Conservation (phyloP, 257 asterid species). For the Cruciata laevipes region DNA sequence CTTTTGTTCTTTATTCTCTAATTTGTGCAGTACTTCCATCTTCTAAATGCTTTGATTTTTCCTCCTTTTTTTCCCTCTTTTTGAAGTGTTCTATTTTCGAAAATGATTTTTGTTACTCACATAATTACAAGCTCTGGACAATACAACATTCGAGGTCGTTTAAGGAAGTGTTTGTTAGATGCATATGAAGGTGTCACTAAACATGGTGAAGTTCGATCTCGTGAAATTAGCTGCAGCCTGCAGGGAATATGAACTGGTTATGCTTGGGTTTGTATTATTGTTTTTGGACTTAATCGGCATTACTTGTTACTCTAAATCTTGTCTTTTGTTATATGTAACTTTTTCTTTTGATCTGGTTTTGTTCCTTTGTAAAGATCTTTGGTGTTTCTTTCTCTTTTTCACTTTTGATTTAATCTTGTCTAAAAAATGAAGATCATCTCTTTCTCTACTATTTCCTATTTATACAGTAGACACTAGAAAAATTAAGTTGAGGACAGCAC, state of each 20-base stretch:
- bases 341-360: neutral
- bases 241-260: no score
- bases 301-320: neutral
- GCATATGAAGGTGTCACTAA: neutral
- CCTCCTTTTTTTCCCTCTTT: neutral
- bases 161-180: neutral
- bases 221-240: no score
- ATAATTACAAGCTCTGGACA: no score
- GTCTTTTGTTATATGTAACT: neutral
- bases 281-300: slow-evolving; percentile 2
- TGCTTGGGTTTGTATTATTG: neutral
- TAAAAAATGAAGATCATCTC: neutral
- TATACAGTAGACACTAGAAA: neutral
- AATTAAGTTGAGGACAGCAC: neutral
- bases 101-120: neutral
- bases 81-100: neutral
- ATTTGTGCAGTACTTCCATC: neutral
- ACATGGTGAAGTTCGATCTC: no score
- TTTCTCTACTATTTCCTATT: neutral
- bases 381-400: neutral
- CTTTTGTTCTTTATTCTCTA: slow-evolving; percentile 28
- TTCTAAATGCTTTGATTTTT: neutral
- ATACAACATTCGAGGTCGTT: neutral
- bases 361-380: slow-evolving; percentile 11
- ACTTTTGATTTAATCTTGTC: neutral